Evolutionary conservation across 2,329 filamentous ascomycete species (phyloP), one percentile per base, ranked within the genome.

Genomic region (Exserohilum rostratum): DNA sequence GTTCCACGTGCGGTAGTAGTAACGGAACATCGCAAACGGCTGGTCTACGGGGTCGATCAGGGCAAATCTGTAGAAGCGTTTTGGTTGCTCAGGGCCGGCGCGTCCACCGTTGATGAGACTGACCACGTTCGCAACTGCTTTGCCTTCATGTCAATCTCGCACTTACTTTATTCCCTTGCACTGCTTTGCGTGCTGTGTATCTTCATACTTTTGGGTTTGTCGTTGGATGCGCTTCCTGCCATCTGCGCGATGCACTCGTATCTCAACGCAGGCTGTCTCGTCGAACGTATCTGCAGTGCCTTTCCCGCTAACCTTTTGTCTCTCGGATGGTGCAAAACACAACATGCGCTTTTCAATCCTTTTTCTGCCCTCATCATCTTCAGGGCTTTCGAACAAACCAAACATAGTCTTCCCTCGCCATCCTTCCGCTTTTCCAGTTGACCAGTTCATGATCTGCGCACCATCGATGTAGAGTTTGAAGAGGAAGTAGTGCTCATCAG

Each of bases 61-160:
- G 1, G 79, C 77, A 47, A 81, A 82, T 46, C 75, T 77, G 66
- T 82, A 83, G 64, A 75, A 80, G 3, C 74, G 69, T 55, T 75
- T 76, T 7, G 77, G 78, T 10, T 79, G 72, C 30, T 76, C 67
- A 30, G 64, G 57, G 45, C 74, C 73, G 7, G 77, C 66, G 18
- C 66, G 62, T 4, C 78, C 77, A 34, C 69, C 76, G 46, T 68
- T 72, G 25, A 73, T 55, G 6, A 79, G 67, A 15, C 76, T 78
- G 43, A 10, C 18, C 17, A 37, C 11, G 31, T 71, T 44, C 68
- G 64, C 44, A 57, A n/a, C n/a, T 17, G 10, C 12, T 29, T n/a
- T 20, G 6, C 33, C 15, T 5, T 7, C 0, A 5, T 33, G 15
- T 13, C 3, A 13, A 5, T 17, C 11, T 15, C 6, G 35, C 18